Base-by-base conservation (phyloP, 2,329 filamentous ascomycete genomes). In the Pseudocercospora eumusae region DNA sequence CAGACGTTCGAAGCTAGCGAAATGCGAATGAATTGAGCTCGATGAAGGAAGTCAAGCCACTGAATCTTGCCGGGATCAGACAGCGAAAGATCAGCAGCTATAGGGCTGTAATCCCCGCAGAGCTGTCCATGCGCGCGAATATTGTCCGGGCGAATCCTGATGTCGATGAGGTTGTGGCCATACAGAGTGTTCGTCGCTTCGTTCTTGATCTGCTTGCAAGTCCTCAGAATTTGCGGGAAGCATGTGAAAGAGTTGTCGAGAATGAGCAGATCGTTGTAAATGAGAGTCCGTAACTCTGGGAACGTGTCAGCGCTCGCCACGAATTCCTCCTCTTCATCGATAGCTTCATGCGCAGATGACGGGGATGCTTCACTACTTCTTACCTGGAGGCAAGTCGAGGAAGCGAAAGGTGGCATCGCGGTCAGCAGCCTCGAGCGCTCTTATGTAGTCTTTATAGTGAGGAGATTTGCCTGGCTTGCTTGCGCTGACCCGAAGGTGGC, bases 181-280 rank as follows among this genome's bases (percentile, higher is more conserved):
- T 83, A 83, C 6, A 83, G 73, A 2, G 82, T 72, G 23, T 73
- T 70, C 0, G 68, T 68, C 0, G 77, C 77, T 73, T 81, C 79
- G 18, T 68, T 36, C 65, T 78, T 68, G 61, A 78, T 73, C 27
- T 73, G 73, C 20, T 69, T 73, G 65, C 74, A 80, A 15, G 76
- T 76, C 3, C 64, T 60, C 4, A 81, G 71, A 55, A 81, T 74
- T 21, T 71, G 67, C 3, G 78, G 73, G 66, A 77, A 70, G 27
- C 82, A 70, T 65, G 76, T 68, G 20, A 56, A 63, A 8, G 60
- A 63, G 18, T 63, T 18, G 15, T 53, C 11, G 13, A 63, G 20
- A 2, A 57, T 61, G 20, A 65, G 57, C 18, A 65, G 57, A 1
- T 63, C 49, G 18, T 58, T 28, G 45, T 64, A 66, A 10, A 64